These are phyloP conservation scores for Mallotus repandus DNA, from an alignment of 441 rosid genomes.

Conservation along the genomic window DNA sequence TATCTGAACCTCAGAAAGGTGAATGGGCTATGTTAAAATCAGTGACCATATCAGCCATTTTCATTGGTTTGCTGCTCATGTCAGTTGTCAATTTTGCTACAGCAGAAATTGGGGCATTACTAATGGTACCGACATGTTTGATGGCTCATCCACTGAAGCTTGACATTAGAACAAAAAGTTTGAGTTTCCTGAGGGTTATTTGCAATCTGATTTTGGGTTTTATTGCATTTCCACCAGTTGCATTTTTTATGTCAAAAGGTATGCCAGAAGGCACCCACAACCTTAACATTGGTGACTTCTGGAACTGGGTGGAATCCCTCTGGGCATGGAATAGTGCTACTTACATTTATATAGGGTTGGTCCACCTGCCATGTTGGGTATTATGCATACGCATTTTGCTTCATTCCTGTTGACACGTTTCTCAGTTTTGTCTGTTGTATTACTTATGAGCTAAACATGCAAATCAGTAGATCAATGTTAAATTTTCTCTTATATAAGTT, in stretches of 20 bases:
- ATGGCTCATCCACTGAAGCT: conserved; percentile 64
- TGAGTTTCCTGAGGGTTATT: conserved; percentile 37
- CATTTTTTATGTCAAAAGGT: conserved; percentile 49
- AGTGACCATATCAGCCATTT: conserved; percentile 64
- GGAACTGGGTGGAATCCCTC: conserved; percentile 83
- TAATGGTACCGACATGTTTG: conserved; percentile 75
- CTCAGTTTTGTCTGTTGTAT: conserved; percentile 12
- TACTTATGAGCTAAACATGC: conserved; percentile 21
- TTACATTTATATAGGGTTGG: conserved; percentile 75
- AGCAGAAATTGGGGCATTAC: conserved; percentile 83
- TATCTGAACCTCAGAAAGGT: conserved; percentile 32
- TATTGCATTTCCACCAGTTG: conserved; percentile 61
- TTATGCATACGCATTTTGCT: conserved; percentile 52
- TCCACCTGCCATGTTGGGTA: conserved; percentile 88
- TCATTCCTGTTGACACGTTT: conserved; percentile 36
- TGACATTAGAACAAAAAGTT: conserved; percentile 41
- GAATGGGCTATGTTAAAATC: conserved; percentile 77
- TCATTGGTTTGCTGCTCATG: conserved; percentile 85
- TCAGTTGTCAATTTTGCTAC: conserved; percentile 91
- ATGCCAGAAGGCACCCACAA: conserved; percentile 40
- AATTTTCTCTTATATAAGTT: background rate
- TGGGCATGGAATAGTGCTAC: conserved; percentile 97
- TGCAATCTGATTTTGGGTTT: conserved; percentile 50
- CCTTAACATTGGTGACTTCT: conserved; percentile 55
- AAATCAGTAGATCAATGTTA: conserved; percentile 13